phyloP scores from a whole-genome alignment of 2,329 filamentous ascomycete genomes.

The Trichoderma pleuroti region DNA sequence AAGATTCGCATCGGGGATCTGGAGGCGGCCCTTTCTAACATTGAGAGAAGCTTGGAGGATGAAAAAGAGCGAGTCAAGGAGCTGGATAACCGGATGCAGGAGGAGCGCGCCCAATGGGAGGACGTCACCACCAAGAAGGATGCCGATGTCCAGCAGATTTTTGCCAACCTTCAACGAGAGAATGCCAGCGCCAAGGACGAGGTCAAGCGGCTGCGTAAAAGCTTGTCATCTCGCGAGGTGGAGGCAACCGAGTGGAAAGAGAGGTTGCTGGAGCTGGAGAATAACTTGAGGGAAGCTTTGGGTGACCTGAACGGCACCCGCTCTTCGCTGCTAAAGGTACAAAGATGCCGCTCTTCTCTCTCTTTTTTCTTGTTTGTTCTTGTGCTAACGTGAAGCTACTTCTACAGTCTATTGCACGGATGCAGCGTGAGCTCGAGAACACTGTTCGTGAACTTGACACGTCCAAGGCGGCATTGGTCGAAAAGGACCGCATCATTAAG shows the following conservation, averaged over 20 bases:
- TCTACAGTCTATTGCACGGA: conserved; percentile 70
- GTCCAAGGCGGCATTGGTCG: conserved; percentile 72
- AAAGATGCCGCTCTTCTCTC: no score
- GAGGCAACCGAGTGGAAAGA: conserved; percentile 92
- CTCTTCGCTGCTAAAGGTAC: conserved; percentile 76
- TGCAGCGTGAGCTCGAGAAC: conserved; percentile 83
- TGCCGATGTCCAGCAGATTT: conserved; percentile 87
- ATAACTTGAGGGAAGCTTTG: conserved; percentile 78
- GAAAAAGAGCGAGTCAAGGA: conserved; percentile 75
- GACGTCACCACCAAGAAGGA: conserved; percentile 85
- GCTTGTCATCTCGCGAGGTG: conserved; percentile 75
- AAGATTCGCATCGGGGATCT: conserved; percentile 97
- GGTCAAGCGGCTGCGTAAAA: conserved; percentile 75
- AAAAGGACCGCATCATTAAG: conserved; percentile 87
- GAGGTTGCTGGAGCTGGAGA: conserved; percentile 83
- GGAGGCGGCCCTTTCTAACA: conserved; percentile 74
- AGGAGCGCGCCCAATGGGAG: conserved; percentile 83
- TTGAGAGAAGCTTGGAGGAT: conserved; percentile 76
- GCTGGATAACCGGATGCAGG: conserved; percentile 68
- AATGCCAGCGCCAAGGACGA: conserved; percentile 81
- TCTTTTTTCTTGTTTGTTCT: background rate
- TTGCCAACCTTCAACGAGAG: conserved; percentile 89
- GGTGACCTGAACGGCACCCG: conserved; percentile 84
- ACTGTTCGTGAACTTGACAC: conserved; percentile 78
- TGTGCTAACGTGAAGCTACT: background rate